These are phyloP conservation scores for Pseudogymnoascus sp. DNA, from an alignment of 2,329 filamentous ascomycete genomes.

Conservation along the genomic window DNA sequence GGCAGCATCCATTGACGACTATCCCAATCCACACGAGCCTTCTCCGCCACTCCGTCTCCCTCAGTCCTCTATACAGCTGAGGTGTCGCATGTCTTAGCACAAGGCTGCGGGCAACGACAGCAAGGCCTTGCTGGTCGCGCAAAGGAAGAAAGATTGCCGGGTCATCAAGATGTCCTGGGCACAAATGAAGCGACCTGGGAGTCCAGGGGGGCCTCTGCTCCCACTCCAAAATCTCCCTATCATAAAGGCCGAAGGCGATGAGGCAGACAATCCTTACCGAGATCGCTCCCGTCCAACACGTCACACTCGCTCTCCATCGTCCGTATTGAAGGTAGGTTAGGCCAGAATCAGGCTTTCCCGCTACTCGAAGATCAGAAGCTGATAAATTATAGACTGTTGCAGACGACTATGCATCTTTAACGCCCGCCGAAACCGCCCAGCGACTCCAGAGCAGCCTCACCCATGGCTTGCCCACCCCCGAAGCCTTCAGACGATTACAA, in stretches of 20 bases:
- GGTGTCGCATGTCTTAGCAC: conserved; percentile 27
- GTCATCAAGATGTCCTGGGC: conserved; percentile 27
- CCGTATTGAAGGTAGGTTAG: conserved; percentile 26
- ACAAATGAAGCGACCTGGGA: conserved; percentile 24
- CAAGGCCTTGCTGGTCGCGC: conserved; percentile 27
- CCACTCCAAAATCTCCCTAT: conserved; percentile 27
- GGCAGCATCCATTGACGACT: conserved; percentile 1
- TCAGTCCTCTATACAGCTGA: background rate
- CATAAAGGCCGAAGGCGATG: conserved; percentile 19
- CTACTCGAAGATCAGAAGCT: background rate
- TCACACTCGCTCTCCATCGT: conserved; percentile 26
- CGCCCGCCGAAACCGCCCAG: conserved; percentile 69
- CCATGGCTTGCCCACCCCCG: conserved; percentile 70
- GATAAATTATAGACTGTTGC: conserved; percentile 34
- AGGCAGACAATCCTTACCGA: conserved; percentile 21
- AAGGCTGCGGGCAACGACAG: conserved; percentile 24
- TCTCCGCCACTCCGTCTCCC: background rate
- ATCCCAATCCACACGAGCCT: background rate
- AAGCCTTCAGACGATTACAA: conserved; percentile 72
- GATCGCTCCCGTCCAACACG: conserved; percentile 22
- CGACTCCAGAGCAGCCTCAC: conserved; percentile 75
- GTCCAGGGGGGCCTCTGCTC: conserved; percentile 22
- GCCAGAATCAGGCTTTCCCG: background rate
- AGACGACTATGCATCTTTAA: conserved; percentile 59
- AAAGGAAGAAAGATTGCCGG: conserved; percentile 8